Conservation (phyloP, 139 green algal genomes). For the Picochlorum sp. region DNA sequence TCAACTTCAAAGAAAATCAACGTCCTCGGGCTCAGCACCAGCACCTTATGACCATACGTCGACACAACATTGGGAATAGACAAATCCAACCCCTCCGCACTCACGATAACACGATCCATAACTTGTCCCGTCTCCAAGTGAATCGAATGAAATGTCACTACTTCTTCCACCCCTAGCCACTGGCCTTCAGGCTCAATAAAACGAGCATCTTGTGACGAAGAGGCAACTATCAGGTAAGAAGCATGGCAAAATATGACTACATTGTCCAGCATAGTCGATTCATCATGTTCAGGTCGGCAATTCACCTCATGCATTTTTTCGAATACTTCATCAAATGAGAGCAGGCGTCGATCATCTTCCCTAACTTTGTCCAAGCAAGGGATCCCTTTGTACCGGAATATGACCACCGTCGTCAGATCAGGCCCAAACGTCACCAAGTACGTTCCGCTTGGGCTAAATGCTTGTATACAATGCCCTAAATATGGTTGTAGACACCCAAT, state of each 20-base stretch:
- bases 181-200: neutral
- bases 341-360: no score
- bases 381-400: conserved; percentile 10
- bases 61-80: neutral
- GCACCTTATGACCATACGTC: conserved; percentile 7
- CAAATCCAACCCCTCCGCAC: neutral
- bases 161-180: neutral
- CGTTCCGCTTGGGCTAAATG: conserved; percentile 10
- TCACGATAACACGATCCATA: neutral
- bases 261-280: conserved; percentile 3
- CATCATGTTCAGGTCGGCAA: neutral
- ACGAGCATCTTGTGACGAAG: neutral
- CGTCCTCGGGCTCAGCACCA: conserved; percentile 3
- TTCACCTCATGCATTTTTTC: neutral
- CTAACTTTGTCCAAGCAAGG: neutral
- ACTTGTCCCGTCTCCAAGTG: neutral
- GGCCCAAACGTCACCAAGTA: conserved; percentile 16
- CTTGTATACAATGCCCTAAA: neutral
- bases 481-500: conserved; percentile 4
- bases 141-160: conserved; percentile 8
- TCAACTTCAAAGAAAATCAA: neutral
- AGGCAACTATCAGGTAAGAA: neutral
- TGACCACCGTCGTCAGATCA: conserved; percentile 6
- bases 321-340: conserved; percentile 13
- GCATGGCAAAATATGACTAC: conserved; percentile 1